Evolutionary conservation across 2,329 filamentous ascomycete genomes (phyloP), one percentile per base, ranked within the genome.

Genomic region (Cordyceps pruinosa): DNA sequence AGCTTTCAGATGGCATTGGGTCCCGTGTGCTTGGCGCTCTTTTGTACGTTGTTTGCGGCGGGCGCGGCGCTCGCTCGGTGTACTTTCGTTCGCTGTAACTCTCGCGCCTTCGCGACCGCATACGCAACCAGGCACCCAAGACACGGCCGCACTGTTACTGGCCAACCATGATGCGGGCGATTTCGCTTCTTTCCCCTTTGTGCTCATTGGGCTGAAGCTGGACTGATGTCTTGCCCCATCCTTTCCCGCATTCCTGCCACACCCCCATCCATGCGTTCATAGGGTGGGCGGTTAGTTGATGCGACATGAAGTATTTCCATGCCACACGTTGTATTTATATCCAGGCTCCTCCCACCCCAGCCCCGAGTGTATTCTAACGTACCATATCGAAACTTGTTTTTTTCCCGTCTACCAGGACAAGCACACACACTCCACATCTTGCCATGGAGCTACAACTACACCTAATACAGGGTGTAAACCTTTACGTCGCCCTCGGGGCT

Each of bases 381-480:
- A 35, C 7, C 7, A 13, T 26, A 45, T 53, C 50, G 28, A 53
- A 19, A n/a, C 19, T 25, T 19, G 23, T 32, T 19, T 15, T 28
- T 15, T 41, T 19, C 42, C 19, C 7, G 4, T 56, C 34, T 7
- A 21, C 9, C 19, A 25, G 17, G 25, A 34, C 32, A 48, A 32
- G 25, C 34, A 13, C 45, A 25, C 13, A 25, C 15, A 25, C 17
- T 32, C 19, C 30, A n/a, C 21, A 42, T 48, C 25, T 28, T 9
- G 49, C 35, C 3, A 56, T 56, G 53, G 44, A 56, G 35, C 34
- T 56, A 7, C 53, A 42, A 32, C 9, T 56, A 17, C 17, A n/a
- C n/a, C n/a, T n/a, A n/a, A n/a, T 56, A 17, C 48, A 25, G 34
- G 53, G 53, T 56, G 53, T 17, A 42, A 56, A 48, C 53, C 44